Conservation (phyloP, 2,329 filamentous ascomycete species). For the Volutella citrinella region DNA sequence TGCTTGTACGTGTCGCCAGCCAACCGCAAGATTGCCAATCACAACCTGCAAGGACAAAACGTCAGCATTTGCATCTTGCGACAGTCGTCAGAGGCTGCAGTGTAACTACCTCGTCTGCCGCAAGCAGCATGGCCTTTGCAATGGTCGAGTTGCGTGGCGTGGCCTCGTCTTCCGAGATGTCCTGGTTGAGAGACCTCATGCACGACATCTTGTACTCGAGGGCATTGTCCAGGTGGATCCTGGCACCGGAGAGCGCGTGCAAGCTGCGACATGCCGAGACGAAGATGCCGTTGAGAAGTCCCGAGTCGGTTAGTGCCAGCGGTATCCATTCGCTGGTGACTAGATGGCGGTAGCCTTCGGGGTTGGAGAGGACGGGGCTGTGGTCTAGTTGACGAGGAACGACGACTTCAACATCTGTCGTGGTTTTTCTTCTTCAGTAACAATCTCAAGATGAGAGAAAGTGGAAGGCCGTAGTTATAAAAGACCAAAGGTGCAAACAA, state of each 20-base stretch:
- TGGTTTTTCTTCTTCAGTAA: not conserved
- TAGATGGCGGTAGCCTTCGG: not conserved
- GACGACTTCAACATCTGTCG: not conserved
- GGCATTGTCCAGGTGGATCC: conserved; percentile 1
- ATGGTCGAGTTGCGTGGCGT: not conserved
- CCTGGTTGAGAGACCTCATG: conserved; percentile 1
- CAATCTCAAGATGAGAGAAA: too few species aligned
- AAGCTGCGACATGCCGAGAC: conserved; percentile 1
- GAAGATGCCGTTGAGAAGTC: conserved; percentile 2
- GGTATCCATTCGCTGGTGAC: conserved; percentile 3
- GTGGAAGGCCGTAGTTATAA: too few species aligned
- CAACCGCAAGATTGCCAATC: not conserved
- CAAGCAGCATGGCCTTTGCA: conserved; percentile 2
- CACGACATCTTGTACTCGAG: conserved; percentile 1
- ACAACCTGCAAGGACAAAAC: not conserved
- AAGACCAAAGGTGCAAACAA: not conserved
- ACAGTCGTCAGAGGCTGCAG: not conserved
- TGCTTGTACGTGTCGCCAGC: not conserved
- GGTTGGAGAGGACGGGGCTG: not conserved
- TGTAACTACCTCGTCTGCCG: conserved; percentile 1
- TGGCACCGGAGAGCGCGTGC: not conserved
- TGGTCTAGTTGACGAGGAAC: not conserved
- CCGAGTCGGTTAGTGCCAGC: conserved; percentile 1
- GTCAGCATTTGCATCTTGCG: not conserved
- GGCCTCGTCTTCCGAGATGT: not conserved